Evolutionary conservation across 768 basidiomycete species (phyloP).

Genomic region (Boletellus emodensis): DNA sequence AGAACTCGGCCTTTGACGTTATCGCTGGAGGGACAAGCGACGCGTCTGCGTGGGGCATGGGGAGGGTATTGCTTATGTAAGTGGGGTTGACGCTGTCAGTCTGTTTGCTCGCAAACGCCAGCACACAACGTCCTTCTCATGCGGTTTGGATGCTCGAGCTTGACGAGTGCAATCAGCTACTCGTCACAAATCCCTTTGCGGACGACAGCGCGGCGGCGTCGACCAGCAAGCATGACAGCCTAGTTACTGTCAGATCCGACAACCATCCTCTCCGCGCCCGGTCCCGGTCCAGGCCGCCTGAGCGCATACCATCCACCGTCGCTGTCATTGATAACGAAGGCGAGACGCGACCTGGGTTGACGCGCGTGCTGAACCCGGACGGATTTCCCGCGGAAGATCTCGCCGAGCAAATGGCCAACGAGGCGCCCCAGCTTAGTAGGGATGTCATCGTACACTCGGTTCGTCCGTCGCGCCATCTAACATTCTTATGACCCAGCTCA

Average conservation of each 20-base stretch:
- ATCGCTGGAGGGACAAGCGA: constrained; percentile 68
- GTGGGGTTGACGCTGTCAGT: background rate
- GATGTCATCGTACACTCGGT: constrained; percentile 15
- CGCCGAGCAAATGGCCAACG: background rate
- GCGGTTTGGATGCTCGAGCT: constrained; percentile 26
- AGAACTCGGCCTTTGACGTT: constrained; percentile 72
- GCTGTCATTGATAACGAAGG: background rate
- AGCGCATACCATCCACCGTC: background rate
- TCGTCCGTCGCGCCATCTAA: constrained; percentile 3
- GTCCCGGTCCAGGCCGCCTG: constrained; percentile 11
- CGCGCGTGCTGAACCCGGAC: background rate
- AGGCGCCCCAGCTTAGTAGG: background rate
- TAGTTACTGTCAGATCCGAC: background rate
- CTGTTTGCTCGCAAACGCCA: background rate
- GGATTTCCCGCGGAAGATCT: background rate
- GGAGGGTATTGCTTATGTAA: constrained; percentile 11
- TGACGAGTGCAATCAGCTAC: constrained; percentile 22
- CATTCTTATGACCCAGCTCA: background rate
- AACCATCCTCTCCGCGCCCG: constrained; percentile 17
- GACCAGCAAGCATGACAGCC: background rate
- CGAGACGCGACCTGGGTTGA: constrained; percentile 6
- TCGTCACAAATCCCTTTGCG: constrained; percentile 16
- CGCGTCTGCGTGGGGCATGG: constrained; percentile 83
- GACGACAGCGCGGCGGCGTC: constrained; percentile 1
- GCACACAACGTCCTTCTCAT: constrained; percentile 8